Conservation (phyloP, 176 grass and related monocot genomes). For the Aechmea fasciata region DNA sequence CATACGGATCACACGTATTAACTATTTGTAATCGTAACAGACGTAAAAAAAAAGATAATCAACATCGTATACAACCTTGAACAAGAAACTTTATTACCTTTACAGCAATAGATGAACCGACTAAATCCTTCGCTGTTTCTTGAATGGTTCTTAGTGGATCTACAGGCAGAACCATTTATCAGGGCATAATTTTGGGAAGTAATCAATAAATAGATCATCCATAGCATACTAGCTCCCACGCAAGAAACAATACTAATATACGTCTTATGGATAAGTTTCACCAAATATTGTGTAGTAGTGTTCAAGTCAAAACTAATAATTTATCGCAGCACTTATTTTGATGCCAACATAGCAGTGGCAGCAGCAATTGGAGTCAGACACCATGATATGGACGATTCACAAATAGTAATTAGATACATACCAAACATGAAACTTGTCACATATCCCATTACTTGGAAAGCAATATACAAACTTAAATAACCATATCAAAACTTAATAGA, state of each 20-base stretch:
- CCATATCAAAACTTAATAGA: too few relatives aligned
- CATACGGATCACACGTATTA: not conserved
- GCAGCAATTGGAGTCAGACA: too few relatives aligned
- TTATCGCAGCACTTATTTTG: not conserved
- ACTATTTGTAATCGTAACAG: not conserved
- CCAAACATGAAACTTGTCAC: too few relatives aligned
- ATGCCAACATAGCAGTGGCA: not conserved
- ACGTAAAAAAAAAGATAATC: not conserved
- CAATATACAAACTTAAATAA: too few relatives aligned
- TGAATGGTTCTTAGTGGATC: conserved; percentile 63
- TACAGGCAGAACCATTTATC: conserved; percentile 26
- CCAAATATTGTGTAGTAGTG: too few relatives aligned
- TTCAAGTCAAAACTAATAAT: not conserved
- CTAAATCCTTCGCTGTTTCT: conserved; percentile 70
- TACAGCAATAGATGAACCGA: conserved; percentile 63
- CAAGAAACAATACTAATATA: too few relatives aligned
- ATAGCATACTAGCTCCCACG: not conserved
- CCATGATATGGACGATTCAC: too few relatives aligned
- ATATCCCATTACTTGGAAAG: too few relatives aligned
- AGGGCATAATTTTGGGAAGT: not conserved
- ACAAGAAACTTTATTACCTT: conserved; percentile 46
- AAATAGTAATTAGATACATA: too few relatives aligned
- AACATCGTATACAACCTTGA: not conserved
- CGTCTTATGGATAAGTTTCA: too few relatives aligned
- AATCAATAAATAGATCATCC: conserved; percentile 4